Conservation (phyloP, 179 eudicot genomes). For the Carnegiea gigantea region DNA sequence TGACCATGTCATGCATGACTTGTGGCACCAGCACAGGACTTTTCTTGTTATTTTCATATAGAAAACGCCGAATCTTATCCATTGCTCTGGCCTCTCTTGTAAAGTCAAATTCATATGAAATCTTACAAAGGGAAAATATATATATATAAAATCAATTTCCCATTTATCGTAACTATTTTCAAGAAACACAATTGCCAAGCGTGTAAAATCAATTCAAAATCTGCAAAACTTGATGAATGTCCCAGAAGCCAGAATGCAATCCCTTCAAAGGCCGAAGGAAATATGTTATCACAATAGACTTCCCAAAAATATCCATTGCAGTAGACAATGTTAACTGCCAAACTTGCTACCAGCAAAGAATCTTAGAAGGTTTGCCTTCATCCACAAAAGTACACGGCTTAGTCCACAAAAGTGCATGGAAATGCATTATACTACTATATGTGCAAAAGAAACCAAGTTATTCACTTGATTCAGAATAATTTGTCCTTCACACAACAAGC, state of each 20-base stretch:
- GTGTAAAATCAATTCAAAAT: background rate
- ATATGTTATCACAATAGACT: background rate
- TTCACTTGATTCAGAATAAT: background rate
- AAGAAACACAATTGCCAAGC: slow-evolving; percentile 3
- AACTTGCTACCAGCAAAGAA: background rate
- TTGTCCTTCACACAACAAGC: background rate
- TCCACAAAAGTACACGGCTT: background rate
- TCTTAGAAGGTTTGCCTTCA: background rate
- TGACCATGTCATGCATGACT: slow-evolving; percentile 56
- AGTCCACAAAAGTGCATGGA: too few species aligned
- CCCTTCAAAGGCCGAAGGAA: background rate
- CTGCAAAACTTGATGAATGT: background rate
- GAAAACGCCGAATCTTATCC: slow-evolving; percentile 70
- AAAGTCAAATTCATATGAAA: slow-evolving; percentile 93
- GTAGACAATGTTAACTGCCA: too few species aligned
- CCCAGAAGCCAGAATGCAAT: too few species aligned
- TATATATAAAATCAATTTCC: slow-evolving; percentile 18
- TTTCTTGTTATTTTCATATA: slow-evolving; percentile 67
- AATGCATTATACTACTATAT: background rate
- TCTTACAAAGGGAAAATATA: slow-evolving; percentile 41
- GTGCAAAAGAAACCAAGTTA: background rate
- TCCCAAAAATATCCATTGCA: background rate
- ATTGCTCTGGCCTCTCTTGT: slow-evolving; percentile 90
- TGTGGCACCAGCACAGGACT: slow-evolving; percentile 82
- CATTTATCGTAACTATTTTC: slow-evolving; percentile 7